These are phyloP conservation scores for Trebouxiophyceae sp. DNA, from an alignment of 163 green algal species.

Conservation along the genomic window DNA sequence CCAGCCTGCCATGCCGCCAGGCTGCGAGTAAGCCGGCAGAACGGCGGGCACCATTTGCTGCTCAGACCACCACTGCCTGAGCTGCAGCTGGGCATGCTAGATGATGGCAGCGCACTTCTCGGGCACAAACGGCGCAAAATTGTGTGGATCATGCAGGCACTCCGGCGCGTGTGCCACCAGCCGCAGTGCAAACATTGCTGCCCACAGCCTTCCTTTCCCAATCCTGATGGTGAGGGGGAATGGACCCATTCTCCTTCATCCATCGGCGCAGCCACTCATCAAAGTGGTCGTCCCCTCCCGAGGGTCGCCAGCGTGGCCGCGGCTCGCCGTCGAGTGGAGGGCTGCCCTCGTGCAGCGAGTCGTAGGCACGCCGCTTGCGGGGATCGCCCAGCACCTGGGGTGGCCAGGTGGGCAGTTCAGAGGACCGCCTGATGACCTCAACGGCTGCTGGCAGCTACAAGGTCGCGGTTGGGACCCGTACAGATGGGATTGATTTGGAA, in stretches of 20 bases:
- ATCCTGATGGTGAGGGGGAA: background rate
- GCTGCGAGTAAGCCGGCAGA: background rate
- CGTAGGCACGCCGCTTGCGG: constrained; percentile 8
- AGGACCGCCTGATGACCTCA: too few species aligned
- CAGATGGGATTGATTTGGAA: background rate
- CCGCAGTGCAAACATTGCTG: too few species aligned
- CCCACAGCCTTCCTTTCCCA: background rate
- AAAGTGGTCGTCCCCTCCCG: constrained; percentile 12
- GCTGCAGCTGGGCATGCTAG: too few species aligned
- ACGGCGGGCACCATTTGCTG: background rate
- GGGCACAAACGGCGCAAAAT: background rate
- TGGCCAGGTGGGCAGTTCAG: background rate
- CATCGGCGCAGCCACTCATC: constrained; percentile 15
- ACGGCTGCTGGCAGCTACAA: too few species aligned
- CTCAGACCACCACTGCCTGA: background rate
- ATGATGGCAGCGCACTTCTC: background rate
- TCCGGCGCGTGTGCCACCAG: too few species aligned
- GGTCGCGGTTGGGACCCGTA: too few species aligned
- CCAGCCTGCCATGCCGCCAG: background rate
- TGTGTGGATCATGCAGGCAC: background rate
- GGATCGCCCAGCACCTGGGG: constrained; percentile 9
- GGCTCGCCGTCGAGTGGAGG: background rate
- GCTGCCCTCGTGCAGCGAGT: background rate
- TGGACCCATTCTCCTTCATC: background rate
- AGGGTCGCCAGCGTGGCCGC: background rate